Conservation (phyloP, 352 stramenopile species). For the Phytophthora pisi region DNA sequence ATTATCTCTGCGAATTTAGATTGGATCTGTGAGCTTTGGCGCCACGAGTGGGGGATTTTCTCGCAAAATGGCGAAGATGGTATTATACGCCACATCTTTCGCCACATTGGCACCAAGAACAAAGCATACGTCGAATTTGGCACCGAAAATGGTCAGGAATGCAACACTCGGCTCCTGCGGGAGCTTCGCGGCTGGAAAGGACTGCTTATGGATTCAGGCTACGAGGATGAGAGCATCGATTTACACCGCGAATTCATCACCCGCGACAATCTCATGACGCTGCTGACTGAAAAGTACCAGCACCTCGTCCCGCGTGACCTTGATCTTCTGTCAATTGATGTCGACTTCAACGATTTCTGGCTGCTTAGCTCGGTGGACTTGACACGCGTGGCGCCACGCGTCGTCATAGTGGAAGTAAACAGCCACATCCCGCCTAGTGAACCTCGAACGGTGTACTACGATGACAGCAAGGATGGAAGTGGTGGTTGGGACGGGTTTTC, state of each 20-base stretch:
- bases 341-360: conserved; percentile 85
- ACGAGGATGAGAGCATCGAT: conserved; percentile 52
- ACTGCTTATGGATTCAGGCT: conserved; percentile 62
- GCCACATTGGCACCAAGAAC: conserved; percentile 42
- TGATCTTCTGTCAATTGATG: conserved; percentile 72
- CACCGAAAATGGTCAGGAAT: conserved; percentile 57
- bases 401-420: conserved; percentile 73
- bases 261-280: conserved; percentile 61
- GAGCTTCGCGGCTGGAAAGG: conserved; percentile 56
- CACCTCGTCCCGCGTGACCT: conserved; percentile 47
- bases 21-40: conserved; percentile 69
- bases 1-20: conserved; percentile 6
- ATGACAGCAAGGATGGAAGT: conserved; percentile 33
- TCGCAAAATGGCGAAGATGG: conserved; percentile 82
- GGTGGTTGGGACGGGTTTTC: conserved; percentile 54
- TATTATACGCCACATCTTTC: conserved; percentile 64
- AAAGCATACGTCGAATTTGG: conserved; percentile 73
- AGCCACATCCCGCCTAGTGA: conserved; percentile 56
- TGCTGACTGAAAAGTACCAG: conserved; percentile 49
- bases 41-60: conserved; percentile 65
- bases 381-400: conserved; percentile 46
- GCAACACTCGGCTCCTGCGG: conserved; percentile 66
- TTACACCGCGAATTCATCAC: conserved; percentile 67
- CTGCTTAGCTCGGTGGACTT: conserved; percentile 61
- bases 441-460: conserved; percentile 51